phyloP scores from a whole-genome alignment of 129 eudicot species.

The Saussurea involucrata region DNA sequence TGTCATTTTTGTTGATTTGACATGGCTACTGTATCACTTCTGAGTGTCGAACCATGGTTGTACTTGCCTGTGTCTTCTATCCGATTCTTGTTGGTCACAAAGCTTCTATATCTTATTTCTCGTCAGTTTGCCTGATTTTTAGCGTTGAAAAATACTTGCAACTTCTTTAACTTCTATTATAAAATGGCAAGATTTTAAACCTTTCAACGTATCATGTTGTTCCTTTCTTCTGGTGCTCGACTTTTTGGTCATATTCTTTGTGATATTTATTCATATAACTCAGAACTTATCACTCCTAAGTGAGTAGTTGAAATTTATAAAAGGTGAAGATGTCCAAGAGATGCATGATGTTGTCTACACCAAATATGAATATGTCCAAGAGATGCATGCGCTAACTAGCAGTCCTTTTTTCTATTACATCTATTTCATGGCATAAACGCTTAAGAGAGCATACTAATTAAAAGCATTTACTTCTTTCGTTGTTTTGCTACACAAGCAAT shows the following conservation, averaged over 20 bases:
- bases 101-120: conserved; percentile 66
- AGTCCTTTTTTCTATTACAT: no score
- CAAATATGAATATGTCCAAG: conserved; percentile 38
- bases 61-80: conserved; percentile 56
- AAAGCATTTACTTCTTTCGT: conserved; percentile 1
- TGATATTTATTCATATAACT: no score
- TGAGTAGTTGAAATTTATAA: conserved; percentile 54
- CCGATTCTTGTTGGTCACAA: conserved; percentile 64
- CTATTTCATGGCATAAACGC: no score
- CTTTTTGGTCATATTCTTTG: no score
- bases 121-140: conserved; percentile 41
- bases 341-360: conserved; percentile 58
- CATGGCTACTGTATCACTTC: no score
- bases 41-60: no score
- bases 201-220: no score
- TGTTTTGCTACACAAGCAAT: conserved; percentile 58
- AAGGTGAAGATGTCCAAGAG: conserved; percentile 44
- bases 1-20: no score
- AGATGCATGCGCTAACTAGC: no score
- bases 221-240: no score
- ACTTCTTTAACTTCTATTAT: conserved; percentile 46
- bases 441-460: background rate
- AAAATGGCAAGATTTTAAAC: no score
- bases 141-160: background rate
- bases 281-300: conserved; percentile 45